A percentile compares a stretch with the other conserved stretches of the same genome.
Conservation (phyloP, 371 early-diverging fungal genomes). For the Caulochytrium protostelioides region DNA sequence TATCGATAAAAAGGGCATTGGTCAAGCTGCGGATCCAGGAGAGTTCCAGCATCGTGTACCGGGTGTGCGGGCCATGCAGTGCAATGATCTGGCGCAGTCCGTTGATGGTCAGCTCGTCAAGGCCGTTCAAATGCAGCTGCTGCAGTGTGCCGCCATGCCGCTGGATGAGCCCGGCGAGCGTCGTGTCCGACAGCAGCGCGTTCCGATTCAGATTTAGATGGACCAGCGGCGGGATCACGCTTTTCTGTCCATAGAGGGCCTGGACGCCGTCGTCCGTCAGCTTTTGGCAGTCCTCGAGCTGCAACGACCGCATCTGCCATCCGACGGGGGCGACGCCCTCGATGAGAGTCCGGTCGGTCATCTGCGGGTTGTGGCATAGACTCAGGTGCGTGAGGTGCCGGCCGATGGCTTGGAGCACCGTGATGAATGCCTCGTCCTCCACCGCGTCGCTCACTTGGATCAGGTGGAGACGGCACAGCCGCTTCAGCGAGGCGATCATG, state of each 20-base stretch:
- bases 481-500: slow-evolving; percentile 6
- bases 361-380: slow-evolving; percentile 26
- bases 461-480: slow-evolving; percentile 8
- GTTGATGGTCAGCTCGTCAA: slow-evolving; percentile 37
- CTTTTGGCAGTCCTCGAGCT: slow-evolving; percentile 26
- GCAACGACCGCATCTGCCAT: slow-evolving; percentile 24
- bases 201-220: slow-evolving; percentile 31
- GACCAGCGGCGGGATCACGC: slow-evolving; percentile 19
- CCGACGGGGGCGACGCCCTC: slow-evolving; percentile 35
- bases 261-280: slow-evolving; percentile 37
- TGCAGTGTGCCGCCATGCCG: slow-evolving; percentile 35
- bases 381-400: slow-evolving; percentile 27
- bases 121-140: slow-evolving; percentile 40
- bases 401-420: slow-evolving; percentile 28
- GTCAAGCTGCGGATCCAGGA: slow-evolving; percentile 6
- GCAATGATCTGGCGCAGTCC: slow-evolving; percentile 17
- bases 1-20: background rate
- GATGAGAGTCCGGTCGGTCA: slow-evolving; percentile 31
- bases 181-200: slow-evolving; percentile 18
- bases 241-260: slow-evolving; percentile 29
- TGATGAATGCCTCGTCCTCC: slow-evolving; percentile 18
- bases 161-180: slow-evolving; percentile 30
- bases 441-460: slow-evolving; percentile 19
- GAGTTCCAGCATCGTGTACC: too few relatives aligned
- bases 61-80: too few relatives aligned